These are phyloP conservation scores for Candida nonsorbophila DNA, from an alignment of 805 yeast species.

Conservation along the genomic window DNA sequence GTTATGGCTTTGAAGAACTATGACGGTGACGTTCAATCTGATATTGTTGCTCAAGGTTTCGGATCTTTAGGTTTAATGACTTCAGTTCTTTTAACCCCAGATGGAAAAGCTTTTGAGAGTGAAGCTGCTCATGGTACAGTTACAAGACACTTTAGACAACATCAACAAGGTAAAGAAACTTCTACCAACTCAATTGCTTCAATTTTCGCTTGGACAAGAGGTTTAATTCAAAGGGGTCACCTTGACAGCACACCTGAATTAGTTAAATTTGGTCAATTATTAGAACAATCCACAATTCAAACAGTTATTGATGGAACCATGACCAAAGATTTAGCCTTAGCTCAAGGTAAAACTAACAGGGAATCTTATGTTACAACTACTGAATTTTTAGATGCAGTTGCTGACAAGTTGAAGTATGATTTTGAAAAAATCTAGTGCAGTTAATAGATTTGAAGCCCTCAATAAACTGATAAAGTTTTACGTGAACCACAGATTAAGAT, in stretches of 20 bases:
- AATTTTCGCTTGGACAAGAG: conserved; percentile 85
- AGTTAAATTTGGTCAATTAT: conserved; percentile 55
- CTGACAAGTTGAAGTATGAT: conserved; percentile 41
- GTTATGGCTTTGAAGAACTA: conserved; percentile 78
- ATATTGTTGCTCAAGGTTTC: conserved; percentile 83
- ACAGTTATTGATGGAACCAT: conserved; percentile 75
- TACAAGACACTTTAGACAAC: conserved; percentile 79
- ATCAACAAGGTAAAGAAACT: conserved; percentile 77
- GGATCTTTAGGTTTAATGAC: conserved; percentile 85
- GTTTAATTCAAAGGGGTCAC: conserved; percentile 75
- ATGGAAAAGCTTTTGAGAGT: conserved; percentile 79
- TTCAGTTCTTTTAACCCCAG: conserved; percentile 76
- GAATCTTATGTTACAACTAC: conserved; percentile 64
- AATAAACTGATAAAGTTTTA: too few relatives aligned
- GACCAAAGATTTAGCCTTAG: conserved; percentile 80
- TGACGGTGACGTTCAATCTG: conserved; percentile 84
- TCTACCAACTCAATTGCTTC: conserved; percentile 84
- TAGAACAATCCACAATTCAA: conserved; percentile 65
- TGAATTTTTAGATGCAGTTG: conserved; percentile 76
- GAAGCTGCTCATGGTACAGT: conserved; percentile 90
- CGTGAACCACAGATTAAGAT: too few relatives aligned
- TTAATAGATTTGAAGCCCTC: too few relatives aligned
- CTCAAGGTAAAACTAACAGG: conserved; percentile 59
- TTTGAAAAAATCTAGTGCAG: too few relatives aligned
- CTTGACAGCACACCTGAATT: conserved; percentile 70